Percentiles rank a stretch among this genome's conserved stretches.
These are phyloP conservation scores for Scytalidium lignicola DNA, from an alignment of 2,329 filamentous ascomycete genomes.

Conservation along the genomic window DNA sequence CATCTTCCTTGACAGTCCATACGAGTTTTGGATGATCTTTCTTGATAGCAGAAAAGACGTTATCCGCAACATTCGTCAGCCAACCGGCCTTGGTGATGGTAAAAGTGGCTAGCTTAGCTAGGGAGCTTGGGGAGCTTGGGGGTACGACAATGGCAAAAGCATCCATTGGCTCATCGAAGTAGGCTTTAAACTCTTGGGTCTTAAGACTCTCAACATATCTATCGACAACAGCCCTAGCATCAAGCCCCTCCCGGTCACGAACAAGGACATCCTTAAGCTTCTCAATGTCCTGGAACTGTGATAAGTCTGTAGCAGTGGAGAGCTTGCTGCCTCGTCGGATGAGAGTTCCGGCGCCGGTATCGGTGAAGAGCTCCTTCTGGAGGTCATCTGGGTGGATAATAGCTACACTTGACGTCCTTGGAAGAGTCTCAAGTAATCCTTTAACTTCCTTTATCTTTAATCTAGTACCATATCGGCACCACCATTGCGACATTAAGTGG, in stretches of 20 bases:
- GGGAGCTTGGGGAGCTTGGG: constrained; percentile 55
- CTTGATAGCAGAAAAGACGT: constrained; percentile 89
- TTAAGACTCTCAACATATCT: constrained; percentile 77
- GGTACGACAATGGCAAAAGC: constrained; percentile 86
- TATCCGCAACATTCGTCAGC: constrained; percentile 92
- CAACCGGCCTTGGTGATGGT: constrained; percentile 92
- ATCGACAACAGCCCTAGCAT: constrained; percentile 79
- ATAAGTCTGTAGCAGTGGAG: constrained; percentile 63
- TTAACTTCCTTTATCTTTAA: constrained; percentile 98
- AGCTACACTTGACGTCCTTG: constrained; percentile 87
- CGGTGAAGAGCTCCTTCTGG: constrained; percentile 94
- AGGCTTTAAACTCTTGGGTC: constrained; percentile 79
- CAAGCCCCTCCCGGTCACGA: constrained; percentile 73
- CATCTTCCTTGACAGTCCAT: constrained; percentile 94
- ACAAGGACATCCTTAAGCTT: constrained; percentile 79
- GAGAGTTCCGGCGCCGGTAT: constrained; percentile 88
- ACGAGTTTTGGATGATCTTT: constrained; percentile 87
- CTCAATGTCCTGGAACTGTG: constrained; percentile 69
- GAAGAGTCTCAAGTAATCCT: constrained; percentile 82
- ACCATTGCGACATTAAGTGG: constrained; percentile 84
- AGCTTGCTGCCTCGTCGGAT: constrained; percentile 91
- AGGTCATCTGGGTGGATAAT: constrained; percentile 96
- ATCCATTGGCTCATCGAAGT: constrained; percentile 92
- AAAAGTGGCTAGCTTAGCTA: constrained; percentile 83
- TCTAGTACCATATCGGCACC: constrained; percentile 91